Conservation (phyloP, 2,329 filamentous ascomycete genomes). For the Capronia epimyces region DNA sequence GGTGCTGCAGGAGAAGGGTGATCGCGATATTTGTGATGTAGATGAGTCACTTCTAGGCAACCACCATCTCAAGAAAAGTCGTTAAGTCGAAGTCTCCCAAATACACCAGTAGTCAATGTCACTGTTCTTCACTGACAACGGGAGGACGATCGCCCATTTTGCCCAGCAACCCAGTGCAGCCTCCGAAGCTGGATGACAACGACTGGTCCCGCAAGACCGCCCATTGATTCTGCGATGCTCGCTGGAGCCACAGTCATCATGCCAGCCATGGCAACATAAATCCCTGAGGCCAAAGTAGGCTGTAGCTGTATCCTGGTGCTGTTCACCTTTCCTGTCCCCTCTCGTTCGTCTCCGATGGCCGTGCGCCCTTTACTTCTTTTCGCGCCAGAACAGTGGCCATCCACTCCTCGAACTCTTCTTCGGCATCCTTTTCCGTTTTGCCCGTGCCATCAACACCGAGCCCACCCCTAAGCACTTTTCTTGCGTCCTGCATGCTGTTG, state of each 20-base stretch:
- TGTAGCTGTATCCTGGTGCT: neutral
- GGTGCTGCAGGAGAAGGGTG: too few relatives aligned
- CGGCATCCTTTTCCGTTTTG: conserved; percentile 43
- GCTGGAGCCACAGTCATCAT: too few relatives aligned
- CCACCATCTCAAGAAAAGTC: neutral
- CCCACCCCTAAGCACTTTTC: conserved; percentile 53
- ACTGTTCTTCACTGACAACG: neutral
- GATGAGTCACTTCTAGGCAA: neutral
- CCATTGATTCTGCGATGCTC: too few relatives aligned
- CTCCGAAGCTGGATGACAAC: too few relatives aligned
- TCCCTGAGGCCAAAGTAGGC: neutral
- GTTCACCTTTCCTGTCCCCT: conserved; percentile 19
- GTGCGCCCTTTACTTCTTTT: conserved; percentile 38
- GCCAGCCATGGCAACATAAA: neutral
- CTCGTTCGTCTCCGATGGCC: conserved; percentile 15
- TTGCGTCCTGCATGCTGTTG: conserved; percentile 60
- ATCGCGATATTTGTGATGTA: neutral
- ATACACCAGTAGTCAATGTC: neutral
- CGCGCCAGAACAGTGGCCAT: conserved; percentile 45
- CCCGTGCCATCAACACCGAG: conserved; percentile 57
- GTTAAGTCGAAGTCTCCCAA: too few relatives aligned
- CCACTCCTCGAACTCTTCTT: conserved; percentile 53
- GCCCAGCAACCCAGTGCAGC: too few relatives aligned
- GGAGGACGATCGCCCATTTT: neutral
- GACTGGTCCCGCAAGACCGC: too few relatives aligned